A percentile compares a stretch with the other conserved stretches of the same genome.
Evolutionary conservation across 768 basidiomycete species (phyloP).

Genomic region (Clathrus columnatus): DNA sequence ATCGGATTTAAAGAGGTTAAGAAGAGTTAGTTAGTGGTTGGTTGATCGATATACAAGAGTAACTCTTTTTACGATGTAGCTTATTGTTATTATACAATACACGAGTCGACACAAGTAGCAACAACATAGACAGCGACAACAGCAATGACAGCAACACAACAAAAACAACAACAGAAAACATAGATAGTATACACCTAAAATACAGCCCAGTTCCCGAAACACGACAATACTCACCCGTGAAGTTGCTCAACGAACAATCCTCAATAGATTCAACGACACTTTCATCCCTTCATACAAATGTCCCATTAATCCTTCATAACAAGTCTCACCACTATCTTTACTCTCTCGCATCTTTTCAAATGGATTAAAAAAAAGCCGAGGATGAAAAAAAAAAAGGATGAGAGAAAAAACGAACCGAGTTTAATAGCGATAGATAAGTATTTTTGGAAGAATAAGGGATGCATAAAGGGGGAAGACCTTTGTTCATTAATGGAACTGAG

Average conservation of each 20-base stretch:
- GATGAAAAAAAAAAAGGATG: background rate
- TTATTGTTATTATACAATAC: too few relatives aligned
- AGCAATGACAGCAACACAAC: too few relatives aligned
- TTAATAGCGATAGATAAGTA: background rate
- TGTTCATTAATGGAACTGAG: background rate
- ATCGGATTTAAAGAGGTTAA: conserved; percentile 5
- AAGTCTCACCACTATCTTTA: background rate
- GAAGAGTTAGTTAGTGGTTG: background rate
- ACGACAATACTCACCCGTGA: too few relatives aligned
- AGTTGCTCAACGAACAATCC: too few relatives aligned
- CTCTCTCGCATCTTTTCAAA: background rate
- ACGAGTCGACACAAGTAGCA: too few relatives aligned
- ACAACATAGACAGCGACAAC: too few relatives aligned
- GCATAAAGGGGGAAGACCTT: background rate
- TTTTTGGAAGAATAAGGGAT: background rate
- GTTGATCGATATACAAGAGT: too few relatives aligned
- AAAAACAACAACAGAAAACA: too few relatives aligned
- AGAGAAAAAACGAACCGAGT: background rate
- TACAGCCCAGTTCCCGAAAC: too few relatives aligned
- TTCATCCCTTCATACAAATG: background rate
- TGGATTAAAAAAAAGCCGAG: background rate
- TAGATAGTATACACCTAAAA: too few relatives aligned
- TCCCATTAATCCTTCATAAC: background rate
- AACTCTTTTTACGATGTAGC: too few relatives aligned
- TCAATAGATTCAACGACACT: background rate